A percentile compares a stretch with the other conserved stretches of the same genome.
Evolutionary conservation across 768 basidiomycete species (phyloP).

Genomic region (Phanerochaete sordida): DNA sequence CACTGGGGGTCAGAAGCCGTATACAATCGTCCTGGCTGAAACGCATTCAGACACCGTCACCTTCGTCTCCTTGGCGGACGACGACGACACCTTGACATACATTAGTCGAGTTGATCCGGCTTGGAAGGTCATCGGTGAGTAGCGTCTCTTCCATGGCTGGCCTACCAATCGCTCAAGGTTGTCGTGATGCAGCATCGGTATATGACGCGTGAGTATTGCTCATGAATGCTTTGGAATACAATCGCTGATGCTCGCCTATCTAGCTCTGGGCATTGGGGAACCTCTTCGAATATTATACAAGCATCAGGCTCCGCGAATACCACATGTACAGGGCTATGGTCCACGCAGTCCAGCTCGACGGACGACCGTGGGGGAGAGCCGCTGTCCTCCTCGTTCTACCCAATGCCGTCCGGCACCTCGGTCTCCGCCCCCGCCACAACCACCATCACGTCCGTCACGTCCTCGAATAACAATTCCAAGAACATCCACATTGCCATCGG

Average conservation of each 20-base stretch:
- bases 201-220: conserved; percentile 15
- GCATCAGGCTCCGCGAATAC: conserved; percentile 28
- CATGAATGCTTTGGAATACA: neutral
- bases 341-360: conserved; percentile 21
- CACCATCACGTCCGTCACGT: too few species aligned
- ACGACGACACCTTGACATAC: conserved; percentile 38
- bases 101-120: conserved; percentile 39
- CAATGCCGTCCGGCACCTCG: neutral
- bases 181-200: conserved; percentile 29
- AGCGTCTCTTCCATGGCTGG: neutral
- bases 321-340: conserved; percentile 29
- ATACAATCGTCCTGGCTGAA: conserved; percentile 38
- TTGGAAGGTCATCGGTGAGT: conserved; percentile 39
- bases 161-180: neutral
- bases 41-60: conserved; percentile 36
- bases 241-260: neutral
- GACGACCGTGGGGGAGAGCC: conserved; percentile 7
- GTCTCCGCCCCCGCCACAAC: too few species aligned
- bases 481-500: too few species aligned
- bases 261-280: conserved; percentile 37
- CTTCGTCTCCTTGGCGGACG: conserved; percentile 35
- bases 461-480: too few species aligned
- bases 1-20: conserved; percentile 42
- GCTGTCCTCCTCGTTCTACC: neutral
- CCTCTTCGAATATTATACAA: conserved; percentile 16